Percentiles rank a stretch among this genome's conserved stretches.
Evolutionary conservation across 169 alveolate species (phyloP).

Genomic region (Fabrea salina): DNA sequence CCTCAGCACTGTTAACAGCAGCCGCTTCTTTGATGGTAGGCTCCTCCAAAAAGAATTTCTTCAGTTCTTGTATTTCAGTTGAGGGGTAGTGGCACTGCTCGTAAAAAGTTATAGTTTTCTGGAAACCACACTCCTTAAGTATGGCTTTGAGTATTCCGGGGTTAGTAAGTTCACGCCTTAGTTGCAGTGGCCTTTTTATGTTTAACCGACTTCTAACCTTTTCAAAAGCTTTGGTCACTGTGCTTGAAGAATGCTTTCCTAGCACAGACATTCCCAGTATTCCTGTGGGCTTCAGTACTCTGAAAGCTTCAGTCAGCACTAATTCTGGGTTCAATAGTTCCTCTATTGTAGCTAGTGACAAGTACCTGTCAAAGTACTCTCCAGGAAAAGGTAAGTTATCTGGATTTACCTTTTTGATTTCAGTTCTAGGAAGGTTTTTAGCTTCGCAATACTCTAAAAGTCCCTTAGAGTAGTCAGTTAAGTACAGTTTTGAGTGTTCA

Average conservation of each 20-base stretch:
- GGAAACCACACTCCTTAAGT: not conserved
- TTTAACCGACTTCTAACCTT: not conserved
- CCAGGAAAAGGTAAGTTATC: slow-evolving; percentile 2
- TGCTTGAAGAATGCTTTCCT: not conserved
- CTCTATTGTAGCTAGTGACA: slow-evolving; percentile 9
- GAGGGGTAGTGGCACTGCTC: not conserved
- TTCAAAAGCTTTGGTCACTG: not conserved
- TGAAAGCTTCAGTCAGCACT: slow-evolving; percentile 14
- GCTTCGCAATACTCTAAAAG: not conserved
- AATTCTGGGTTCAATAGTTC: not conserved
- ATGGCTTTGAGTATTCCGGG: not conserved
- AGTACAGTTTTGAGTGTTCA: not conserved
- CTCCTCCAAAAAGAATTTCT: slow-evolving; percentile 8
- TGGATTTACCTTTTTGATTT: not conserved
- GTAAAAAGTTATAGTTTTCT: not conserved
- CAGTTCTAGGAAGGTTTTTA: not conserved
- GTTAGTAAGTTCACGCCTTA: slow-evolving; percentile 8
- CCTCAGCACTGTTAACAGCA: not conserved
- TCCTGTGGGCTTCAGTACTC: slow-evolving; percentile 1
- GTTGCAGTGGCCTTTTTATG: not conserved
- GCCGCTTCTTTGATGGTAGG: not conserved
- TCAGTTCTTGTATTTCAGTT: not conserved
- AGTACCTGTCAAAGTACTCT: not conserved
- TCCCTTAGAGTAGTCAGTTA: not conserved
- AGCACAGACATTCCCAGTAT: not conserved